Percentiles rank a stretch among this genome's conserved stretches.
These are phyloP conservation scores for Monosporascus sp. DNA, from an alignment of 2,329 filamentous ascomycete genomes.

Conservation along the genomic window DNA sequence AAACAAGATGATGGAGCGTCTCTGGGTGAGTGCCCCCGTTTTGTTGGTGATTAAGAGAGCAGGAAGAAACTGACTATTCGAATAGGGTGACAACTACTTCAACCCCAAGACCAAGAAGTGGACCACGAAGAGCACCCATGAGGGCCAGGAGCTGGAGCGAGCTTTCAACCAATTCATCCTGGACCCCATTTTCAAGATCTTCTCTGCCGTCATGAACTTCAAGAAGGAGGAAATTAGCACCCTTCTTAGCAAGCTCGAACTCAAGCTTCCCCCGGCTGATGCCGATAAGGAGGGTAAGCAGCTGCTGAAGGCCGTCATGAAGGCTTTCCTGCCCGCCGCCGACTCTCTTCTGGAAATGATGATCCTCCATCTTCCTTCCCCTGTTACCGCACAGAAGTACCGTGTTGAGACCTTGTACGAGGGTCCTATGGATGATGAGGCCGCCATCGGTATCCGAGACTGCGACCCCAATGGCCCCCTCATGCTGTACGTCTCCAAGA, in stretches of 20 bases:
- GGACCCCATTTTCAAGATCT: slow-evolving; percentile 99
- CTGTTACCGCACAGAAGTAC: slow-evolving; percentile 93
- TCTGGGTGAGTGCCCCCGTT: slow-evolving; percentile 66
- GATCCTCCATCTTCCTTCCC: slow-evolving; percentile 97
- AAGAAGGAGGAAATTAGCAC: slow-evolving; percentile 86
- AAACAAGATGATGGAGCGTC: slow-evolving; percentile 99
- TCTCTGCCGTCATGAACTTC: slow-evolving; percentile 94
- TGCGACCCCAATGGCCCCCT: slow-evolving; percentile 97
- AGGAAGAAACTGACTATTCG: slow-evolving; percentile 17
- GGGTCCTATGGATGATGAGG: slow-evolving; percentile 88
- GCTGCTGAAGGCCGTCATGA: slow-evolving; percentile 97
- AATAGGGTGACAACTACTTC: slow-evolving; percentile 94
- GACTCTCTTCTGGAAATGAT: slow-evolving; percentile 99
- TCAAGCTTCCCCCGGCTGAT: slow-evolving; percentile 86
- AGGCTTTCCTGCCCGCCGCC: slow-evolving; percentile 96
- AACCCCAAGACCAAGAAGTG: slow-evolving; percentile 99
- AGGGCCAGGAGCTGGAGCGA: slow-evolving; percentile 90
- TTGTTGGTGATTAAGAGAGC: not conserved
- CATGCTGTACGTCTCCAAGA: slow-evolving; percentile 99
- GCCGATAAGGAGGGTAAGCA: slow-evolving; percentile 94
- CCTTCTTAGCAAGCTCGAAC: slow-evolving; percentile 87
- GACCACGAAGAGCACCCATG: slow-evolving; percentile 79
- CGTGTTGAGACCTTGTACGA: slow-evolving; percentile 98
- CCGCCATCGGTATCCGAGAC: slow-evolving; percentile 94
- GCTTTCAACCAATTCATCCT: slow-evolving; percentile 99